Evolutionary conservation across 331 rosid species (phyloP), one percentile per base, ranked within the genome.

Genomic region (Cydonia oblonga): DNA sequence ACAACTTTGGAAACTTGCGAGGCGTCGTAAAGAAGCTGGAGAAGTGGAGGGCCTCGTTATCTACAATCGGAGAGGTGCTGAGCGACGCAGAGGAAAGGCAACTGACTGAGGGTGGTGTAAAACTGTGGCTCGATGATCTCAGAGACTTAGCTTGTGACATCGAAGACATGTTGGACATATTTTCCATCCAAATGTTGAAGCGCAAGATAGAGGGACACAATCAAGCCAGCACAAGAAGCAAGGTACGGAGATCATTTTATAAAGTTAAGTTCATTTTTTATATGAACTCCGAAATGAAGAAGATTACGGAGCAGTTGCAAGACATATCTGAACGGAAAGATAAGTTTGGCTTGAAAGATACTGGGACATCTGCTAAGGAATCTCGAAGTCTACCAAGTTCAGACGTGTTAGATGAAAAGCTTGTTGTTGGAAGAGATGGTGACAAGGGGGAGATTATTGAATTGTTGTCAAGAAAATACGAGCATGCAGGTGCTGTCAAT

Each of bases 381-480:
- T 51, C 9, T 1, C 57, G 2, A 51, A 18, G 57, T 2, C 11
- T 8, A 51, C 57, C 23, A 6, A 51, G 57, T 51, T 51, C 57
- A 9, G 0, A 3, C 4, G 57, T 51, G 3, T n/a, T 51, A n/a
- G 20, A 19, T 51, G 57, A 3, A 7, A 3, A 5, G 23, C 57
- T 19, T 28, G 5, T 62, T 29, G 32, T 26, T 11, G 77, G 29
- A 9, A 71, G 84, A 69, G 66, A 65, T 13, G 32, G 14, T 19
- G 80, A 75, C 61, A 28, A 28, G 4, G 29, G 75, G 46, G 16
- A 76, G 66, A 5, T 77, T 25, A 40, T 69, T 26, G 30, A 35
- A 20, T 53, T 74, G 38, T 20, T 30, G 64, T 5, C 23, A 19
- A 68, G 70, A 4, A 28, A 28, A 28, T 28, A 28, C 29, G 29